Conservation (phyloP, 1,284 basidiomycete genomes). For the Marasmius oreades region DNA sequence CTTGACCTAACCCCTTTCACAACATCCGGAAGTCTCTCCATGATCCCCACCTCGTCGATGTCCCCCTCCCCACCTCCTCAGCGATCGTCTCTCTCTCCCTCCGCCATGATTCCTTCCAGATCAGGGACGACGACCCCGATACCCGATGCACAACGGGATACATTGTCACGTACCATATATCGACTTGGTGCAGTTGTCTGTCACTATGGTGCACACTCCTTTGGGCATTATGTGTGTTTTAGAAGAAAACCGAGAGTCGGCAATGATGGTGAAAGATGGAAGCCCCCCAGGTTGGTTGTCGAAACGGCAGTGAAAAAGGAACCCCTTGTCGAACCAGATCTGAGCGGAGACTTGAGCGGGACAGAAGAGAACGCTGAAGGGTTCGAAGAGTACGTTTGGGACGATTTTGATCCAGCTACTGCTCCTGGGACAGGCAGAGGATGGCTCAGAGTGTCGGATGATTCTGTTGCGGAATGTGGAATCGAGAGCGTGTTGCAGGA, state of each 20-base stretch:
- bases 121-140: conserved; percentile 46
- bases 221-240: conserved; percentile 89
- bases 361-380: conserved; percentile 12
- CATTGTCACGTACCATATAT: conserved; percentile 63
- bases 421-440: conserved; percentile 44
- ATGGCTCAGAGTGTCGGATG: conserved; percentile 87
- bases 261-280: conserved; percentile 11
- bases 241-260: conserved; percentile 68
- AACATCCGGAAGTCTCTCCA: conserved; percentile 72
- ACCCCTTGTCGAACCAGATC: conserved; percentile 21
- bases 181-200: conserved; percentile 81
- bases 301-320: conserved; percentile 30
- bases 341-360: conserved; percentile 5
- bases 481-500: conserved; percentile 73
- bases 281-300: conserved; percentile 9
- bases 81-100: conserved; percentile 20
- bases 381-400: conserved; percentile 27
- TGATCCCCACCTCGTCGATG: conserved; percentile 60
- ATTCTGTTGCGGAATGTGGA: conserved; percentile 75
- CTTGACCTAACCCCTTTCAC: conserved; percentile 85
- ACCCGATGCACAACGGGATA: conserved; percentile 39
- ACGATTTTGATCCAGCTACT: conserved; percentile 25
- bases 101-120: neutral
- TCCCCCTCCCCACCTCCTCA: conserved; percentile 49
- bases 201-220: conserved; percentile 86